Base-by-base conservation (phyloP, 177 flowering plant species). In the Viscum album region DNA sequence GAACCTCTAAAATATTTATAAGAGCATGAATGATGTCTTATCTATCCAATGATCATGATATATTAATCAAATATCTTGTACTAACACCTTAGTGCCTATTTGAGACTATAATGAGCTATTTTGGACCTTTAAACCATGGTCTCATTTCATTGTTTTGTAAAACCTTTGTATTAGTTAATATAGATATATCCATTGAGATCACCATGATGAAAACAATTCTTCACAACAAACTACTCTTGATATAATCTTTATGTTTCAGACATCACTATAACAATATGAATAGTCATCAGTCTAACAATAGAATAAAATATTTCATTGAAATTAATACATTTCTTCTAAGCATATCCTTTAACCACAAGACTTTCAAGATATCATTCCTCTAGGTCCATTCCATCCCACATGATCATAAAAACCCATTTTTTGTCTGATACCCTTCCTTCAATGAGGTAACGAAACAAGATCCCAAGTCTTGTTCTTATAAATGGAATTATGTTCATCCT, bases 381-480 rank as follows among this genome's bases (percentile, higher is more conserved):
- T 16, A 23, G 34, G 12, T 19, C 30, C 64, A 34, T 16, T 30
- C 5, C 30, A n/a, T n/a, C 30, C 30, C 21, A 16, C 30, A 7
- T 60, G 35, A 60, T 24, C n/a, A 23, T 60, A 24, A 23, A 60
- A 30, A 60, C 64, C 64, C 16, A 60, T 60, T 60, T 60, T 12
- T 30, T 60, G 5, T n/a, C 64, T 33, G 15, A 60, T 30, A 33
- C 6, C 33, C n/a, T 60, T 60, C 64, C 32, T 60, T 60, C 64
- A 12, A 8, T 30, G 64, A 15, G 29, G 32, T 60, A 60, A 60
- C 4, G 33, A 16, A 2, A 34, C 21, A 30, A 60, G 64, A 26
- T 30, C 64, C 64, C 64, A 60, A 4, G 64, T 60, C 35, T 30
- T 34, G 30, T 60, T 60, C 35, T 60, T 60, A 47, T 47, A 26